phyloP scores from a whole-genome alignment of 1,284 basidiomycete species.

The Sporisorium iseilematis-ciliati region DNA sequence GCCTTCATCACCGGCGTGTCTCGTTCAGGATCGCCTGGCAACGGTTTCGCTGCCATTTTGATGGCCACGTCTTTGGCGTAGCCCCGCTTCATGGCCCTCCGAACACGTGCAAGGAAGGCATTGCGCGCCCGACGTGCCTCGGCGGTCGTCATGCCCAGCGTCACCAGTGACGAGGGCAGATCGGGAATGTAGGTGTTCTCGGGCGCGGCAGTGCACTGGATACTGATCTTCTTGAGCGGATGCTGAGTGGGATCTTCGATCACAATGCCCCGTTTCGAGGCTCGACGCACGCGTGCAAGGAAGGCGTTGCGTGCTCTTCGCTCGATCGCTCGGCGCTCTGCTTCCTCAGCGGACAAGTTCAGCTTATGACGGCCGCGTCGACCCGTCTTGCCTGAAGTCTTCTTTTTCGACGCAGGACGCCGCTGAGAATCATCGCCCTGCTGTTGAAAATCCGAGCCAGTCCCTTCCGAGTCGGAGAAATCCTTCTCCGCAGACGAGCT shows the following conservation, averaged over 20 bases:
- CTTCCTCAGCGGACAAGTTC: constrained; percentile 36
- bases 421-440: constrained; percentile 24
- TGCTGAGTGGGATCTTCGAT: constrained; percentile 47
- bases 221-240: constrained; percentile 48
- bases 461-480: constrained; percentile 27
- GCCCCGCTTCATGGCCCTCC: constrained; percentile 52
- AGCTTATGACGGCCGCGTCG: constrained; percentile 41
- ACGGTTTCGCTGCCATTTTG: constrained; percentile 48
- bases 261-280: constrained; percentile 48
- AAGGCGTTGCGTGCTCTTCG: constrained; percentile 48
- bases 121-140: constrained; percentile 55
- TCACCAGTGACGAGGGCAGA: constrained; percentile 51
- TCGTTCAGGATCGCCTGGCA: constrained; percentile 30
- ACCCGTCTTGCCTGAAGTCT: constrained; percentile 13
- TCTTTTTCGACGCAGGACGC: constrained; percentile 19
- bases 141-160: constrained; percentile 49
- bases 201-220: constrained; percentile 42
- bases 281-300: constrained; percentile 50
- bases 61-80: constrained; percentile 40
- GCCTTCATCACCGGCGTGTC: constrained; percentile 54
- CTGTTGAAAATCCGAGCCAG: constrained; percentile 28
- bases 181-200: constrained; percentile 55
- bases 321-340: constrained; percentile 26
- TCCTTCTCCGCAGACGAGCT: constrained; percentile 11
- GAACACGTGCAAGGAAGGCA: constrained; percentile 53